A percentile compares a stretch with the other conserved stretches of the same genome.
phyloP scores from a whole-genome alignment of 306 rosid species.

The Cucumis melo region DNA sequence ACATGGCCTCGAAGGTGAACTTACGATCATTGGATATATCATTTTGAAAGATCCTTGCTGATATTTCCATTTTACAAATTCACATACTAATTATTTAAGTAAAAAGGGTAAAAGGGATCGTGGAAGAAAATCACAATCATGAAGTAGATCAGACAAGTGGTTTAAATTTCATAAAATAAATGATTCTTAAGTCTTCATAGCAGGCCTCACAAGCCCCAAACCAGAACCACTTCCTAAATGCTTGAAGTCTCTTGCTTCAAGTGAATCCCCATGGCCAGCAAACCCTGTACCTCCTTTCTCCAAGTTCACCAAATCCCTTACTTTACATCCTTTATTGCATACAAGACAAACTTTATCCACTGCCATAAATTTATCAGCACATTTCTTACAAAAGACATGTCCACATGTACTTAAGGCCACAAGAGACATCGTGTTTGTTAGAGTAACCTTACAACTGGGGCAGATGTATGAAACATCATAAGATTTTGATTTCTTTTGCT shows the following conservation, averaged over 20 bases:
- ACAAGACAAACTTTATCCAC: slow-evolving; percentile 91
- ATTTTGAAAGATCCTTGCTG: not conserved
- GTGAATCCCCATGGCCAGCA: slow-evolving; percentile 79
- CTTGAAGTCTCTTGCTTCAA: slow-evolving; percentile 83
- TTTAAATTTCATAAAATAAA: not conserved
- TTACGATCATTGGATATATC: not conserved
- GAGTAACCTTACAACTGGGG: slow-evolving; percentile 91
- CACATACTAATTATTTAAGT: not conserved
- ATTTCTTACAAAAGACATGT: slow-evolving; percentile 85
- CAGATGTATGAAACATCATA: slow-evolving; percentile 59
- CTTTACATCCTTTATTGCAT: slow-evolving; percentile 76
- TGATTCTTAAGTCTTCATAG: slow-evolving; percentile 42
- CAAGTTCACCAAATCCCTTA: slow-evolving; percentile 63
- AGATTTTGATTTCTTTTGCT: slow-evolving; percentile 43
- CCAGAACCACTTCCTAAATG: slow-evolving; percentile 98
- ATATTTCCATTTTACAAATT: not conserved
- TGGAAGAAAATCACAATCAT: not conserved
- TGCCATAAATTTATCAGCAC: slow-evolving; percentile 78
- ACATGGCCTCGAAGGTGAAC: too few relatives aligned
- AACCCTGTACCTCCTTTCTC: slow-evolving; percentile 89
- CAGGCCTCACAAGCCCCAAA: slow-evolving; percentile 84
- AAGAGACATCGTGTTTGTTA: slow-evolving; percentile 68
- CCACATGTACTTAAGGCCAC: slow-evolving; percentile 91
- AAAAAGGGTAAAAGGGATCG: not conserved
- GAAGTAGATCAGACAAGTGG: too few relatives aligned